Conservation (phyloP, 2,329 filamentous ascomycete species). For the Phialocephala sp. region DNA sequence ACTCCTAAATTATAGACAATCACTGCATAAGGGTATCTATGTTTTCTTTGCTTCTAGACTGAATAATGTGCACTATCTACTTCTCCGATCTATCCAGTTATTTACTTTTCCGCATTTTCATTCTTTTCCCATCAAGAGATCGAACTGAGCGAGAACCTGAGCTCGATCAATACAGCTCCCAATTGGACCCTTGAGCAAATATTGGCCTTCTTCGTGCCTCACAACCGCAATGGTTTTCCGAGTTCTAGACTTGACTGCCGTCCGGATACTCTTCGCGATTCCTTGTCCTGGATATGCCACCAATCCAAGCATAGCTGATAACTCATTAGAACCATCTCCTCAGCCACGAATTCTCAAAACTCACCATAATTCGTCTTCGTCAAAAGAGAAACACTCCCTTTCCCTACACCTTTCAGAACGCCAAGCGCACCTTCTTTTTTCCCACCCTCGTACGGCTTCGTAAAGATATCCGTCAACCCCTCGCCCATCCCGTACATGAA, state of each 20-base stretch:
- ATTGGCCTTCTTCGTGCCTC: constrained; percentile 19
- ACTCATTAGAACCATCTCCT: background rate
- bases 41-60: background rate
- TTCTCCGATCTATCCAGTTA: background rate
- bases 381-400: constrained; percentile 19
- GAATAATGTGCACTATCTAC: background rate
- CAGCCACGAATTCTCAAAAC: background rate
- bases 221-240: constrained; percentile 11
- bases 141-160: background rate
- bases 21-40: background rate
- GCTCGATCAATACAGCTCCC: background rate
- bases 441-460: constrained; percentile 24
- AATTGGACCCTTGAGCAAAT: constrained; percentile 14
- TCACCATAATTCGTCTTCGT: constrained; percentile 20
- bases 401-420: constrained; percentile 26
- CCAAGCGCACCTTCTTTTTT: constrained; percentile 27
- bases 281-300: constrained; percentile 30
- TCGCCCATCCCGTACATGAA: constrained; percentile 25
- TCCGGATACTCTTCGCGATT: constrained; percentile 24
- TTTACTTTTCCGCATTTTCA: background rate
- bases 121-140: background rate
- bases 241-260: constrained; percentile 17
- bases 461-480: constrained; percentile 26
- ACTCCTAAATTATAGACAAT: background rate
- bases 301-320: constrained; percentile 19